Conservation (phyloP, 2,329 filamentous ascomycete genomes). For the Calcarisporium arbuscula region DNA sequence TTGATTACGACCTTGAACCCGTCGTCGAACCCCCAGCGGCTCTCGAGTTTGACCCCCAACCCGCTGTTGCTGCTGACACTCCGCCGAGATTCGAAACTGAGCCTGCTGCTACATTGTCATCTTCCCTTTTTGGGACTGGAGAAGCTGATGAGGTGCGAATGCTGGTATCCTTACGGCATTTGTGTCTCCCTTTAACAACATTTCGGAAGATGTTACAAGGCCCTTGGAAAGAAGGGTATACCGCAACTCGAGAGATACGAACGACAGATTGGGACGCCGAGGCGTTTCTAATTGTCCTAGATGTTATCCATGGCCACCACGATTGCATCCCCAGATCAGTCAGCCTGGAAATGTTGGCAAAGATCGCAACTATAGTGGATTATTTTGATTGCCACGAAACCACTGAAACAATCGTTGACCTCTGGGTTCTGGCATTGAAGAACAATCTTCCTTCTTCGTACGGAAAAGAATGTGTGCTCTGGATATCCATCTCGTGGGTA, state of each 20-base stretch:
- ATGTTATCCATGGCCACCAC: slow-evolving; percentile 37
- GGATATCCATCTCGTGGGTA: too few relatives aligned
- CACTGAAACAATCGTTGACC: slow-evolving; percentile 29
- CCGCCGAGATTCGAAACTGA: too few relatives aligned
- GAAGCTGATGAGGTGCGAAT: too few relatives aligned
- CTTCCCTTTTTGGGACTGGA: too few relatives aligned
- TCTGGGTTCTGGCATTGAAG: too few relatives aligned
- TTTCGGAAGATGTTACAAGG: slow-evolving; percentile 13
- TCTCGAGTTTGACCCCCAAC: too few relatives aligned
- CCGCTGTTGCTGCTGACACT: too few relatives aligned
- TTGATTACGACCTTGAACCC: too few relatives aligned
- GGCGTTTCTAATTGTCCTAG: slow-evolving; percentile 34
- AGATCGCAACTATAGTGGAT: slow-evolving; percentile 36
- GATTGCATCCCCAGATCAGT: slow-evolving; percentile 31
- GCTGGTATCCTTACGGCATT: slow-evolving; percentile 26
- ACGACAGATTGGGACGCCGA: slow-evolving; percentile 23
- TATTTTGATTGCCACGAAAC: slow-evolving; percentile 35
- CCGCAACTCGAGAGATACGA: slow-evolving; percentile 9
- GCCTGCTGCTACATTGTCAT: too few relatives aligned
- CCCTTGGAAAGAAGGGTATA: slow-evolving; percentile 6
- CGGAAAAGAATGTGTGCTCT: too few relatives aligned
- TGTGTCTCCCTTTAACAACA: slow-evolving; percentile 24
- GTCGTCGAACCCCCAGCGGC: too few relatives aligned
- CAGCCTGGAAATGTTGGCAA: slow-evolving; percentile 33
- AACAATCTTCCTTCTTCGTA: too few relatives aligned